These are phyloP conservation scores for Cladorrhinum sp. DNA, from an alignment of 2,329 filamentous ascomycete species.

Conservation along the genomic window DNA sequence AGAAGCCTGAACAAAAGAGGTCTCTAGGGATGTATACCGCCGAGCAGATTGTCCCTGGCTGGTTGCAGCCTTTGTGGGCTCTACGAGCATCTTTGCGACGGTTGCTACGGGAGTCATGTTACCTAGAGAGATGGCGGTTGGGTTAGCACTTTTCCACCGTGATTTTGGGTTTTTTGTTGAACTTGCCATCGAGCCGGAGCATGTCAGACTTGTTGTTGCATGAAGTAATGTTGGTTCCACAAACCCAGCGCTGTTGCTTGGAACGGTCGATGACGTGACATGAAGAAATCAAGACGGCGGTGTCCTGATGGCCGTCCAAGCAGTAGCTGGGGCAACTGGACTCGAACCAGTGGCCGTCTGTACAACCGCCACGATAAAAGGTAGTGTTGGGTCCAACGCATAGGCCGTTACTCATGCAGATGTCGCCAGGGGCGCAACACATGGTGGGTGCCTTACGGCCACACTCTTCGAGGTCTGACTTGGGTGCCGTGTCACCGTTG, in stretches of 20 bases:
- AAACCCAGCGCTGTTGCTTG: not conserved
- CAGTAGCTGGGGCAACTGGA: slow-evolving; percentile 13
- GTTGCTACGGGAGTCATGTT: not conserved
- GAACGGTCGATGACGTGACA: not conserved
- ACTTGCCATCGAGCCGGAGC: not conserved
- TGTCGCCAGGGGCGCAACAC: slow-evolving; percentile 16
- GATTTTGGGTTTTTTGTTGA: too few species aligned
- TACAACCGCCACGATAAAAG: slow-evolving; percentile 20
- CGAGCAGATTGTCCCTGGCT: too few species aligned
- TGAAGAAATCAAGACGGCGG: not conserved
- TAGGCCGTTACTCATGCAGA: slow-evolving; percentile 16
- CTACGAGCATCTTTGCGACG: too few species aligned
- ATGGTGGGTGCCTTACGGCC: not conserved
- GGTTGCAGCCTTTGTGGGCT: too few species aligned
- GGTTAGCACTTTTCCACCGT: too few species aligned
- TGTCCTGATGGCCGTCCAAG: not conserved
- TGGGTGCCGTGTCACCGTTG: not conserved
- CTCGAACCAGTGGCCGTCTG: not conserved
- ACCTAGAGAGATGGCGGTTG: not conserved
- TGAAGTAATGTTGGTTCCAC: not conserved
- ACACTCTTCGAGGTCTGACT: not conserved
- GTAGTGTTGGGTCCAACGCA: not conserved
- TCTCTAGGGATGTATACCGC: too few species aligned
- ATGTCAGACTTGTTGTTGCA: not conserved
- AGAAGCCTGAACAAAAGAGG: not conserved